phyloP scores from a whole-genome alignment of 176 grass and related monocot genomes.

The Chloris gayana region DNA sequence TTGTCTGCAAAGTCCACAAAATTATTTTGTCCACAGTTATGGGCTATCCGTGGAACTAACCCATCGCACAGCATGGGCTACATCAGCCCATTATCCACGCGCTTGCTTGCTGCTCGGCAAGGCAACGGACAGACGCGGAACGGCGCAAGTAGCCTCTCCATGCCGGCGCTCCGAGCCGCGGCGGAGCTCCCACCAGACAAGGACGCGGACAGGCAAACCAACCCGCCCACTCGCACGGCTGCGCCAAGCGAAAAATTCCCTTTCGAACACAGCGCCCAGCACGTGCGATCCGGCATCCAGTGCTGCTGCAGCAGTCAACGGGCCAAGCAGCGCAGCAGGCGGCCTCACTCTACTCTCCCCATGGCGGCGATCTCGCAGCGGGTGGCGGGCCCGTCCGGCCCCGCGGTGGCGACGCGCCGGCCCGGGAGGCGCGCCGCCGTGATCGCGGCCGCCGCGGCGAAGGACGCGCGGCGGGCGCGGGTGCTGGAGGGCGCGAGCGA shows the following conservation, averaged over 20 bases:
- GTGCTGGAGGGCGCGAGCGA: slow-evolving; percentile 71
- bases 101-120: background rate
- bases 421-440: slow-evolving; percentile 20
- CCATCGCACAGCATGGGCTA: background rate
- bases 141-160: background rate
- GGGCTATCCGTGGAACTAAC: background rate
- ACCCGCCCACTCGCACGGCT: slow-evolving; percentile 16
- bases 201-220: background rate
- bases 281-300: background rate
- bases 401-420: background rate
- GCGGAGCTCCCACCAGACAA: background rate
- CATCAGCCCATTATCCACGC: background rate
- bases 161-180: too few species aligned
- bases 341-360: background rate
- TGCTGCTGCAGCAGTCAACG: background rate
- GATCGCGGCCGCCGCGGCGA: slow-evolving; percentile 27
- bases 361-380: slow-evolving; percentile 46
- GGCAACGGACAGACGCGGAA: background rate
- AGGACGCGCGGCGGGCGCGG: slow-evolving; percentile 6
- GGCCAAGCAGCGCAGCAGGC: slow-evolving; percentile 14
- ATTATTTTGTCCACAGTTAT: background rate
- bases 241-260: slow-evolving; percentile 6
- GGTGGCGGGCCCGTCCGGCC: slow-evolving; percentile 14
- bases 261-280: slow-evolving; percentile 1
- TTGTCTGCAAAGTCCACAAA: background rate